Evolutionary conservation across 2,329 filamentous ascomycete species (phyloP), one percentile per base, ranked within the genome.

Genomic region (Sodiomyces alkalinus): DNA sequence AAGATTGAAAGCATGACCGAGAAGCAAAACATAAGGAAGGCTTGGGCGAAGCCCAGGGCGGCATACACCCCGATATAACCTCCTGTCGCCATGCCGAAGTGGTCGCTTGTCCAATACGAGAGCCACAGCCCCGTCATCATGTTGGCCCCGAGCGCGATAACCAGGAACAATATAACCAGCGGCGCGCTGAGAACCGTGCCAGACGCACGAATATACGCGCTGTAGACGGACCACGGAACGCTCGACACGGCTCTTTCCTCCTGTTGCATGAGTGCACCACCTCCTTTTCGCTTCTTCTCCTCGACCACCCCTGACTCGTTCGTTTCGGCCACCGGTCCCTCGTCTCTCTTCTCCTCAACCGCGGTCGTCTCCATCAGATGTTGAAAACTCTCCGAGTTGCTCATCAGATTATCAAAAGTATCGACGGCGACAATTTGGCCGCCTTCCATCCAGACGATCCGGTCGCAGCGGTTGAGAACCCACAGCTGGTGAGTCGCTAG

Each of bases 401-500:
- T 61, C 76, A 93, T 92, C 12, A 96, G 64, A 33, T 92, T 86
- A 19, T 81, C 73, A 42, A 87, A 96, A 0, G 86, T 94, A 40
- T 90, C 86, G 21, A 94, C 62, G 4, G 85, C 82, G 48, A 80
- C 72, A 30, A 96, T 80, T 30, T 65, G 72, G 24, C 90, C 90
- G 11, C 75, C 73, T 31, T 94, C 80, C 71, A 98, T 86, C 73
- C 85, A 86, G 27, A 96, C 74, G 38, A 96, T 87, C 19, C 87
- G 69, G 47, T 96, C 87, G 42, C 85, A 94, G 19, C 85, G 76
- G 46, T 69, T 85, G 5, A 96, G 67, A 5, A 96, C 86, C 61
- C 92, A 90, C 10, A 96, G 69, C 49, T 96, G 87, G 51, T 98
- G 90, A 0, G 90, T 98, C 1, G 87, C 90, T 18, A 98, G 62